Percentiles rank a stretch among this genome's conserved stretches.
Conservation (phyloP, 2,329 filamentous ascomycete species). For the Clonostachys rosea region DNA sequence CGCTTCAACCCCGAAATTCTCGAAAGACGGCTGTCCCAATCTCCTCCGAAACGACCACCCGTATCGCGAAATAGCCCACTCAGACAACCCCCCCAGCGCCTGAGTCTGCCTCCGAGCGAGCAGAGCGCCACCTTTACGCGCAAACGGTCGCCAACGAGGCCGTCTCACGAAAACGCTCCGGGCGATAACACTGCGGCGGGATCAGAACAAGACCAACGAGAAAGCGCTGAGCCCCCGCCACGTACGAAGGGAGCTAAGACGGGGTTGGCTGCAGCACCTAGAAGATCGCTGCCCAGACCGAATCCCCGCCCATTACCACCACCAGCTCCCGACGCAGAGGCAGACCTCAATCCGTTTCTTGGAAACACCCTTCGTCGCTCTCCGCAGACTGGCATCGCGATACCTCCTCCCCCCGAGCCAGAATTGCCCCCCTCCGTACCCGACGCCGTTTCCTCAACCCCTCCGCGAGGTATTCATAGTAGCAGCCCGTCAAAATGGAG, state of each 20-base stretch:
- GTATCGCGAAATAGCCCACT: conserved; percentile 2
- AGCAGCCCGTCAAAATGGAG: conserved; percentile 45
- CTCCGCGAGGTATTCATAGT: conserved; percentile 54
- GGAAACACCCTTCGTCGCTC: conserved; percentile 25
- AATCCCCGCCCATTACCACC: conserved; percentile 41
- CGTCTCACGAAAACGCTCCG: too few relatives aligned
- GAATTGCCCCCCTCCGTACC: conserved; percentile 56
- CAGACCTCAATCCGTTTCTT: conserved; percentile 34
- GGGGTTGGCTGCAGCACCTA: conserved; percentile 25
- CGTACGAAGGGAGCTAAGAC: conserved; percentile 11
- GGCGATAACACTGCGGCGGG: too few relatives aligned
- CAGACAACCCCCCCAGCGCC: conserved; percentile 1
- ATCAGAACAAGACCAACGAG: too few relatives aligned
- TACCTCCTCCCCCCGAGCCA: conserved; percentile 41
- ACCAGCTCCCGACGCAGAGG: conserved; percentile 32
- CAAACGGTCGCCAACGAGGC: too few relatives aligned
- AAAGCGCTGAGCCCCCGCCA: neutral
- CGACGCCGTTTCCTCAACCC: conserved; percentile 49
- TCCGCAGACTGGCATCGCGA: conserved; percentile 4
- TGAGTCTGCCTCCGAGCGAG: conserved; percentile 11
- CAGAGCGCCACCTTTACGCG: conserved; percentile 8
- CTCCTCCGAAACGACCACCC: conserved; percentile 19
- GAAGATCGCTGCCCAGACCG: conserved; percentile 34
- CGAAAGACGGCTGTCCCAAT: conserved; percentile 32
- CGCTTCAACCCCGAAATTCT: conserved; percentile 57